Conservation (phyloP, 305 asterid species). For the Solanum chacoense region DNA sequence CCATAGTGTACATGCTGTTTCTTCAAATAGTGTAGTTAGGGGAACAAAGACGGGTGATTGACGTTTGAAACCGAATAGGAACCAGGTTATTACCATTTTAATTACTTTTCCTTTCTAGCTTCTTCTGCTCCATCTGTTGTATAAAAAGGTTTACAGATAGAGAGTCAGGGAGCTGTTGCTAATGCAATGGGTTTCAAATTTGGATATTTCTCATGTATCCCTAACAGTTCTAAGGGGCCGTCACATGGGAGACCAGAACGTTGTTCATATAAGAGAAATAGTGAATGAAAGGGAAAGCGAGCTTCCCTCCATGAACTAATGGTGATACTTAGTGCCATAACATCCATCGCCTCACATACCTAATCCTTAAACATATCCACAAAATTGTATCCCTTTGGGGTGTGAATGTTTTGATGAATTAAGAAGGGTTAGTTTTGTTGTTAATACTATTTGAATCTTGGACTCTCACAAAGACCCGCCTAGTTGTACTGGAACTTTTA, state of each 20-base stretch:
- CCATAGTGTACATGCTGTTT: conserved; percentile 63
- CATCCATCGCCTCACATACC: not conserved
- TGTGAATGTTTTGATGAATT: not conserved
- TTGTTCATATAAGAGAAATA: not conserved
- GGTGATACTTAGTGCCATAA: not conserved
- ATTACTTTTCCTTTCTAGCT: not conserved
- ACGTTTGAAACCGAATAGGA: conserved; percentile 14
- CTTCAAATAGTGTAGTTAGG: conserved; percentile 59
- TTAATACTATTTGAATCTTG: not conserved
- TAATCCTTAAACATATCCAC: not conserved
- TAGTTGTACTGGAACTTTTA: not conserved
- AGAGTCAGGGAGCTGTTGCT: not conserved
- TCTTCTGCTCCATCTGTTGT: not conserved
- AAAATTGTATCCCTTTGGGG: too few relatives aligned
- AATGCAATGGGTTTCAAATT: not conserved
- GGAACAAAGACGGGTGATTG: conserved; percentile 39
- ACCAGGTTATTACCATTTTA: not conserved
- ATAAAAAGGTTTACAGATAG: not conserved
- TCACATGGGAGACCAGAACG: not conserved
- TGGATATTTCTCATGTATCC: not conserved
- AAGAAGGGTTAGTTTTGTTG: not conserved
- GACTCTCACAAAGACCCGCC: not conserved
- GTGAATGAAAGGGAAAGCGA: not conserved
- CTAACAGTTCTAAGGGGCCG: not conserved
- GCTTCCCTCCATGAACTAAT: not conserved